Base-by-base conservation (phyloP, 1,284 basidiomycete genomes). In the Papiliotrema terrestris region DNA sequence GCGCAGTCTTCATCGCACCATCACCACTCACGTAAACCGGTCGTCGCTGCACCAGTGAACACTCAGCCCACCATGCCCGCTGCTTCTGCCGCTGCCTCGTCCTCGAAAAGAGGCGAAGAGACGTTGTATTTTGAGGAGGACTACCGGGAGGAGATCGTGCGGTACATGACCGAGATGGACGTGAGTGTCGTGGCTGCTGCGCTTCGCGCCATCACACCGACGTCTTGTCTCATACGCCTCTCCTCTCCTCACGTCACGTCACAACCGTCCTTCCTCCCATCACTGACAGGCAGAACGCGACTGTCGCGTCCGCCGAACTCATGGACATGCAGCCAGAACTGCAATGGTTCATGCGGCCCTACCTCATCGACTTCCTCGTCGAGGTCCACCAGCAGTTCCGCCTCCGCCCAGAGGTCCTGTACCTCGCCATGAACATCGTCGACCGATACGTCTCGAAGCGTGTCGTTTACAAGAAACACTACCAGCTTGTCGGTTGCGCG, bases 321-420 rank as follows among this genome's bases (percentile, higher is more conserved):
- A 99, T 99, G 90, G 95, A 98, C 74, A 90, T 94, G 77, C 96
- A 99, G 74, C 95, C 96, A 23, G 95, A 98, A 78, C 90, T 98
- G 67, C 83, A 86, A 68, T 94, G 91, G 91, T 86, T 89, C 78
- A 98, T 98, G 96, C 90, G 96, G n/a, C 91, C 93, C 25, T 96
- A 91, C 80, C 85, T 99, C 43, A 92, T 98, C 71, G 96, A 99
- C 77, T 99, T 98, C 77, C 84, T 99, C 67, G 89, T 99, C 73
- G 96, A 98, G 78, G 91, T 98, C 63, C 96, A 99, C 79, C 92
- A 95, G 72, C 91, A 89, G 60, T 94, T 97, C 80, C 85, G 93
- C 44, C 85, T 99, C 42, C 91, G 95, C 37, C 93, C 96, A 11
- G 96, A 99, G 80, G 98, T 96, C 1, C 84, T 99, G 57, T 98